Evolutionary conservation across 495 filamentous ascomycete genomes (phyloP).

Genomic region (Sordaria brevicollis): DNA sequence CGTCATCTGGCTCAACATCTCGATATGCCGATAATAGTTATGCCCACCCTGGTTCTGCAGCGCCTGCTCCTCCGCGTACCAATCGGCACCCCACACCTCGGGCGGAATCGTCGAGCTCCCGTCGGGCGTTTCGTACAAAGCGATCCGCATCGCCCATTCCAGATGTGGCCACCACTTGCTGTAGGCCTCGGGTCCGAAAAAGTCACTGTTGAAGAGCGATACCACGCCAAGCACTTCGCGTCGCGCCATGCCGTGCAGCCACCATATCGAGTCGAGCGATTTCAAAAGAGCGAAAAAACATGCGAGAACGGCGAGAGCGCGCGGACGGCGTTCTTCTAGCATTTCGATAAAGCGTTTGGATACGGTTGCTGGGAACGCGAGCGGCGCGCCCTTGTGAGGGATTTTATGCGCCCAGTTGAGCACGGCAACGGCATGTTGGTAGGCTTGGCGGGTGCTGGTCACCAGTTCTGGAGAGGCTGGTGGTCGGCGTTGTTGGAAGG

Average conservation of each 20-base stretch:
- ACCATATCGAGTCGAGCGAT: constrained; percentile 43
- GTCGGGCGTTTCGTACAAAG: constrained; percentile 27
- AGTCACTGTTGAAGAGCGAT: constrained; percentile 36
- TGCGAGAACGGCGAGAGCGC: constrained; percentile 43
- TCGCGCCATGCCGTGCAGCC: constrained; percentile 45
- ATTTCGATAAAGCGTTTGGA: constrained; percentile 46
- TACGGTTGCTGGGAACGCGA: constrained; percentile 49
- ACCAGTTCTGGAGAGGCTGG: constrained; percentile 8
- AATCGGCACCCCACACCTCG: constrained; percentile 40
- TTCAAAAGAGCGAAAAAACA: constrained; percentile 49
- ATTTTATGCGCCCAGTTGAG: constrained; percentile 49
- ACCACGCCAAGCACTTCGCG: constrained; percentile 46
- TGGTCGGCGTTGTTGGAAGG: not conserved
- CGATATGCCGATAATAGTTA: constrained; percentile 34
- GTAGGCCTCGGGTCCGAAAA: constrained; percentile 26
- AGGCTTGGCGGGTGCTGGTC: constrained; percentile 36
- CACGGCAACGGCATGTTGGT: constrained; percentile 44
- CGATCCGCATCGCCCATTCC: constrained; percentile 45
- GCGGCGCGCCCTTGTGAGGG: constrained; percentile 40
- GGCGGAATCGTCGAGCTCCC: constrained; percentile 31
- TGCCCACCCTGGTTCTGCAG: constrained; percentile 16
- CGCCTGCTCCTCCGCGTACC: constrained; percentile 30
- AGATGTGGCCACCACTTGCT: constrained; percentile 44
- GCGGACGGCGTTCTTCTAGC: constrained; percentile 37
- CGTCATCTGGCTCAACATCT: constrained; percentile 37